Percentiles rank a stretch among this genome's conserved stretches.
These are phyloP conservation scores for Apiospora kogelbergensis DNA, from an alignment of 2,329 filamentous ascomycete genomes.

Conservation along the genomic window DNA sequence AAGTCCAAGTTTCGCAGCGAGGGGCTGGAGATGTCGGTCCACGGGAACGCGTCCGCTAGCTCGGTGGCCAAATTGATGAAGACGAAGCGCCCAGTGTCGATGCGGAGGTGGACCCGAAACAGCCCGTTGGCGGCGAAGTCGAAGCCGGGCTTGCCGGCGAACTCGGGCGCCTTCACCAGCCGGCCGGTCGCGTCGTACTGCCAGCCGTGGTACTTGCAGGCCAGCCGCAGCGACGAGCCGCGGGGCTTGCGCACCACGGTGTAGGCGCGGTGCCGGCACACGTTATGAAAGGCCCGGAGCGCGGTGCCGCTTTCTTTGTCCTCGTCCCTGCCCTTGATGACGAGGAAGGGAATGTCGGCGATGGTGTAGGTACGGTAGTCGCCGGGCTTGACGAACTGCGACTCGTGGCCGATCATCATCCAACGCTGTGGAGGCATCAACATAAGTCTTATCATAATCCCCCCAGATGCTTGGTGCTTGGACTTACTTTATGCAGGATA, in stretches of 20 bases:
- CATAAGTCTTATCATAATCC: background rate
- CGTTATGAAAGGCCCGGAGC: constrained; percentile 62
- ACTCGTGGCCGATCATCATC: constrained; percentile 22
- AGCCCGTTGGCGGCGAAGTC: constrained; percentile 56
- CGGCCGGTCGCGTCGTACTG: constrained; percentile 58
- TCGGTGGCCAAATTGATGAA: constrained; percentile 4
- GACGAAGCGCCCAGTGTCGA: constrained; percentile 35
- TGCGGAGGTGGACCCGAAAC: constrained; percentile 52
- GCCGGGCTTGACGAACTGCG: constrained; percentile 48
- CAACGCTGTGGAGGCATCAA: background rate
- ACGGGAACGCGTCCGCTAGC: constrained; percentile 10
- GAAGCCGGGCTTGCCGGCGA: constrained; percentile 55
- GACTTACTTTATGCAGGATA: constrained; percentile 2
- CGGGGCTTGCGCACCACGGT: constrained; percentile 52
- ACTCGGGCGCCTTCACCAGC: constrained; percentile 59
- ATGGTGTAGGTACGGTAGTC: constrained; percentile 57
- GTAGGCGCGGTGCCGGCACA: constrained; percentile 62
- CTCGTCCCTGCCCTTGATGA: constrained; percentile 46
- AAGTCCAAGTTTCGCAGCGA: background rate
- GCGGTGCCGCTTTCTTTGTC: constrained; percentile 28
- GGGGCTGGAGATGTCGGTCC: constrained; percentile 5
- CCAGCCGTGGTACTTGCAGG: constrained; percentile 64
- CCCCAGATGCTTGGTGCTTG: accelerated
- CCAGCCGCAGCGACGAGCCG: constrained; percentile 52
- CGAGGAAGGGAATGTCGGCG: constrained; percentile 55